phyloP scores from a whole-genome alignment of 1,284 basidiomycete genomes.

The Irpex sp. region DNA sequence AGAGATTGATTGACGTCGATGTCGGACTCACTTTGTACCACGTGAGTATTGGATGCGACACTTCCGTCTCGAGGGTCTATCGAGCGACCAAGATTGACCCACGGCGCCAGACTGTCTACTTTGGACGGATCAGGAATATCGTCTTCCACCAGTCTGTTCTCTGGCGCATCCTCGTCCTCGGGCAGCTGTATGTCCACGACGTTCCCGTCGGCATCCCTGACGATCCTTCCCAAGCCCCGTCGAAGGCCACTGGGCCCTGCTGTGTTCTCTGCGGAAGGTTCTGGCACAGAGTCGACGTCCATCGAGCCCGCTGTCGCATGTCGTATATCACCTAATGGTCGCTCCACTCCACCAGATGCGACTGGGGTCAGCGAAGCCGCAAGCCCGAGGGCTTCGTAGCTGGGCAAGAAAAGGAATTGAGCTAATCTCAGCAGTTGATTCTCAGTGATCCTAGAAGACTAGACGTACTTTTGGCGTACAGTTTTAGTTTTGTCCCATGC shows the following conservation, averaged over 20 bases:
- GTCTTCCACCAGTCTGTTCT: constrained; percentile 24
- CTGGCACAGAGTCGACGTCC: constrained; percentile 12
- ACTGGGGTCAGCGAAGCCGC: constrained; percentile 63
- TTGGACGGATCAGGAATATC: constrained; percentile 19
- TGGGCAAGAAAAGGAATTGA: constrained; percentile 29
- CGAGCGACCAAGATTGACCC: constrained; percentile 27
- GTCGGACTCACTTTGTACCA: constrained; percentile 31
- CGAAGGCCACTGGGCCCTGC: constrained; percentile 33
- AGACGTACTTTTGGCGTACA: constrained; percentile 85
- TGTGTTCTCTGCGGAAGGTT: constrained; percentile 13
- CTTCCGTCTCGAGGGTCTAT: constrained; percentile 13
- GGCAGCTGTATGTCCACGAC: constrained; percentile 75
- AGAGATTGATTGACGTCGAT: constrained; percentile 10
- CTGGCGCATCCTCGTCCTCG: constrained; percentile 40
- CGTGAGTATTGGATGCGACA: constrained; percentile 17
- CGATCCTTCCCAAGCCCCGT: constrained; percentile 81
- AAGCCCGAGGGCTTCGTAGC: constrained; percentile 79
- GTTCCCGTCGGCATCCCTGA: constrained; percentile 81
- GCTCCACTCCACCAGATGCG: constrained; percentile 58
- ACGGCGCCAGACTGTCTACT: constrained; percentile 29
- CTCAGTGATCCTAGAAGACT: constrained; percentile 2
- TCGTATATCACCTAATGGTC: constrained; percentile 11
- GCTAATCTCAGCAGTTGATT: constrained; percentile 8
- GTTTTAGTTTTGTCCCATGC: constrained; percentile 91
- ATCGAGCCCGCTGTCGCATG: constrained; percentile 5